These are phyloP conservation scores for Austroboletus eburneus DNA, from an alignment of 768 basidiomycete genomes.

Conservation along the genomic window DNA sequence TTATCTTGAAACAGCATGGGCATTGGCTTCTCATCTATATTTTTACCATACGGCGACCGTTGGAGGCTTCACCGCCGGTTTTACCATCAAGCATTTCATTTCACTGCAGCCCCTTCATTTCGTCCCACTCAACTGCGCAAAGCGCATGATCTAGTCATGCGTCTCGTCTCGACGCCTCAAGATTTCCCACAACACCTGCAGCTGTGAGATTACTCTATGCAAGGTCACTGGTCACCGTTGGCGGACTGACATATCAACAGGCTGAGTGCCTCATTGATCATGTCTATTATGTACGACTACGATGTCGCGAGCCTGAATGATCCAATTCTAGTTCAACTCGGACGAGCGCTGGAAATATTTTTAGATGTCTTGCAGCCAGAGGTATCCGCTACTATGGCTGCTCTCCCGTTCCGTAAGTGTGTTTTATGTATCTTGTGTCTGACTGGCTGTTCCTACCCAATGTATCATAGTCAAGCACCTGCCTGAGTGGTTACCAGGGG, in stretches of 20 bases:
- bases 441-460: background rate
- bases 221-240: background rate
- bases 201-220: constrained; percentile 5
- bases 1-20: constrained; percentile 15
- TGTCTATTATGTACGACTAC: constrained; percentile 26
- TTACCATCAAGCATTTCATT: constrained; percentile 35
- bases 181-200: constrained; percentile 24
- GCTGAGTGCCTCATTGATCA: constrained; percentile 17
- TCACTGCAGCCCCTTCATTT: constrained; percentile 26
- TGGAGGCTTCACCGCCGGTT: constrained; percentile 31
- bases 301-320: constrained; percentile 13
- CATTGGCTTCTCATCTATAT: constrained; percentile 20
- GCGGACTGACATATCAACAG: constrained; percentile 6
- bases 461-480: constrained; percentile 20
- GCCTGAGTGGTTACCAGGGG: constrained; percentile 24
- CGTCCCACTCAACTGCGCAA: constrained; percentile 33
- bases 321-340: constrained; percentile 18
- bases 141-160: constrained; percentile 27
- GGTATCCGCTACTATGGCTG: constrained; percentile 10
- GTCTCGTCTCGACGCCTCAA: constrained; percentile 20
- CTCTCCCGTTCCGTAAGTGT: constrained; percentile 18
- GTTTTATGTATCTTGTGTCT: background rate
- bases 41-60: constrained; percentile 24
- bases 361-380: constrained; percentile 17
- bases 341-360: constrained; percentile 4